phyloP scores from a whole-genome alignment of 116 monocot species.

The Dioscorea cayenensis region DNA sequence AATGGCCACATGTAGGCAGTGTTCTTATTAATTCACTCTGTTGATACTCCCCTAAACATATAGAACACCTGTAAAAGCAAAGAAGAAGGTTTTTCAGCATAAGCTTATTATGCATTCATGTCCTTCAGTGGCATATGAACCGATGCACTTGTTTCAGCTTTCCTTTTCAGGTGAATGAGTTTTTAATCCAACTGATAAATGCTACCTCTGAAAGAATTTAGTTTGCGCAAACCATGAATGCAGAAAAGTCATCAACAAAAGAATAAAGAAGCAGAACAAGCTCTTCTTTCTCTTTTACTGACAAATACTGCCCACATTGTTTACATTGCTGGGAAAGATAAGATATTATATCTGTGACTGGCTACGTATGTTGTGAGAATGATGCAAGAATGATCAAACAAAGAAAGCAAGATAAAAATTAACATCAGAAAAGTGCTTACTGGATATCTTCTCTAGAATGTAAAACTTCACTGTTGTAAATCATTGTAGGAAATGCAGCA shows the following conservation, averaged over 20 bases:
- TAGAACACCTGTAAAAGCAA: slow-evolving; percentile 48
- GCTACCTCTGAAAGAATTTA: too few species aligned
- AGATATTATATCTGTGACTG: not conserved
- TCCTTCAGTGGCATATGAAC: not conserved
- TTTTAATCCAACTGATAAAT: not conserved
- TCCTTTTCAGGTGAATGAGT: not conserved
- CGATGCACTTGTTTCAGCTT: too few species aligned
- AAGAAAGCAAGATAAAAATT: not conserved
- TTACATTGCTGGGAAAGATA: not conserved
- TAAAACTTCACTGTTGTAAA: slow-evolving; percentile 26
- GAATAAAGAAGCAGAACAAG: too few species aligned
- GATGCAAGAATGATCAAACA: not conserved
- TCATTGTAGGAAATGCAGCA: slow-evolving; percentile 44
- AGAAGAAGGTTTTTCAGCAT: not conserved
- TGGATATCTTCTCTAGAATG: slow-evolving; percentile 34
- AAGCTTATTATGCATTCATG: not conserved
- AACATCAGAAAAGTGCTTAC: slow-evolving; percentile 25
- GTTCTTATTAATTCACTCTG: slow-evolving; percentile 66
- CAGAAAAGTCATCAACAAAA: not conserved
- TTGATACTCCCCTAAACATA: slow-evolving; percentile 71
- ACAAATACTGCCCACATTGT: not conserved
- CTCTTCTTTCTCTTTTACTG: not conserved
- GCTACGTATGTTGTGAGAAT: not conserved
- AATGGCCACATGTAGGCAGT: slow-evolving; percentile 55
- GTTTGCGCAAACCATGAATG: not conserved